These are phyloP conservation scores for Syzygium malaccense DNA, from an alignment of 441 rosid species.

Conservation along the genomic window DNA sequence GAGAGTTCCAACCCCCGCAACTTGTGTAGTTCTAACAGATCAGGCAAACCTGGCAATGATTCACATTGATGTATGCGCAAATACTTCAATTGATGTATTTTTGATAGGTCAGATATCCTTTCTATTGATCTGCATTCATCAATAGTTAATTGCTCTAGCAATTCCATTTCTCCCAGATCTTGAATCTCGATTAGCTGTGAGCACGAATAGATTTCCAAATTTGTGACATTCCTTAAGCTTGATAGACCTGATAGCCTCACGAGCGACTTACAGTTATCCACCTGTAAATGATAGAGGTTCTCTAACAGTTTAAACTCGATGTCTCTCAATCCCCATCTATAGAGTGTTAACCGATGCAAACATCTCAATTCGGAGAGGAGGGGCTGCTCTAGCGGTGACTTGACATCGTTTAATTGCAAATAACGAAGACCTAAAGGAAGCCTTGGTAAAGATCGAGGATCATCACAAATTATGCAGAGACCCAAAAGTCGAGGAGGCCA, in stretches of 20 bases:
- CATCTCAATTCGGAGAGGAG: neutral
- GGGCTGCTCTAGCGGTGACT: neutral
- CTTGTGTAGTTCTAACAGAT: accelerated
- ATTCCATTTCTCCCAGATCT: no score
- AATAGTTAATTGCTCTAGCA: accelerated
- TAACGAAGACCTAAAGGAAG: neutral
- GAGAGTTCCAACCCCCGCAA: accelerated
- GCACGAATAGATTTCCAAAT: no score
- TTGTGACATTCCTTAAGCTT: neutral
- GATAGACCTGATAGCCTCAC: neutral
- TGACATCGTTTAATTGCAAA: accelerated
- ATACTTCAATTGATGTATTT: accelerated
- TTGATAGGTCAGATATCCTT: no score
- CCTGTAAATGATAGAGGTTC: accelerated
- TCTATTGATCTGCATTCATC: accelerated
- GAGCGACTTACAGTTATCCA: accelerated
- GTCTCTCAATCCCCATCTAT: no score
- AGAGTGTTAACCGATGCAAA: accelerated
- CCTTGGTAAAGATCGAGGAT: neutral
- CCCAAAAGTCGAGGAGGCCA: neutral
- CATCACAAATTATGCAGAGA: no score
- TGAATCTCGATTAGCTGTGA: neutral
- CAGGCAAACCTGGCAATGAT: no score
- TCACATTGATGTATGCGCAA: no score
- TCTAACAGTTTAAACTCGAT: neutral